phyloP scores from a whole-genome alignment of 805 yeast genomes.

The Ogataea haglerorum region DNA sequence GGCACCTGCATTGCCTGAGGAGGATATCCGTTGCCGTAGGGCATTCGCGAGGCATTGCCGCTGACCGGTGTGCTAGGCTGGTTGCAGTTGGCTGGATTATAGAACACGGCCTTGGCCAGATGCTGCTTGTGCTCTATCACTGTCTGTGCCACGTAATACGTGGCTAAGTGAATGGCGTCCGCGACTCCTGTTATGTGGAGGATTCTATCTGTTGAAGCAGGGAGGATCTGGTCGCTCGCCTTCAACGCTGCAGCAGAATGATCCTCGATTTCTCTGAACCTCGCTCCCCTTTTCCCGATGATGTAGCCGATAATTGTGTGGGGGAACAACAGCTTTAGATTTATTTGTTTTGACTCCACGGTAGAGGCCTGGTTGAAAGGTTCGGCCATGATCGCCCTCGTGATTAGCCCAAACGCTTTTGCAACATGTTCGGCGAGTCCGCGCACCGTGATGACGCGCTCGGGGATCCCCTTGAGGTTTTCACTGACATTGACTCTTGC shows the following conservation, averaged over 20 bases:
- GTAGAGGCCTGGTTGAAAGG: constrained; percentile 62
- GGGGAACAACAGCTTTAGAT: constrained; percentile 64
- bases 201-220: constrained; percentile 74
- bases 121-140: constrained; percentile 58
- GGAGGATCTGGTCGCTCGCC: constrained; percentile 70
- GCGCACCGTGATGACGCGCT: constrained; percentile 67
- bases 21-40: constrained; percentile 14
- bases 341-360: constrained; percentile 49
- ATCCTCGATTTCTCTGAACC: constrained; percentile 78
- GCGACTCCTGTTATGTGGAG: constrained; percentile 73
- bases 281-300: constrained; percentile 72
- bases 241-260: constrained; percentile 71
- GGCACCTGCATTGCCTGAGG: constrained; percentile 28
- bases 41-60: constrained; percentile 1
- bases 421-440: constrained; percentile 80
- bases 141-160: constrained; percentile 69
- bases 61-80: constrained; percentile 29
- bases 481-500: constrained; percentile 72
- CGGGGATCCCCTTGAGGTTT: constrained; percentile 66
- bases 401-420: constrained; percentile 72
- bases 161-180: constrained; percentile 83
- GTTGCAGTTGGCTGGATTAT: constrained; percentile 51
- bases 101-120: constrained; percentile 52
- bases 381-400: constrained; percentile 63
- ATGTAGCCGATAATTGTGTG: constrained; percentile 77